Percentiles rank a stretch among this genome's conserved stretches.
Evolutionary conservation across 2,329 filamentous ascomycete genomes (phyloP).

Genomic region (Ophiosphaerella narmari): DNA sequence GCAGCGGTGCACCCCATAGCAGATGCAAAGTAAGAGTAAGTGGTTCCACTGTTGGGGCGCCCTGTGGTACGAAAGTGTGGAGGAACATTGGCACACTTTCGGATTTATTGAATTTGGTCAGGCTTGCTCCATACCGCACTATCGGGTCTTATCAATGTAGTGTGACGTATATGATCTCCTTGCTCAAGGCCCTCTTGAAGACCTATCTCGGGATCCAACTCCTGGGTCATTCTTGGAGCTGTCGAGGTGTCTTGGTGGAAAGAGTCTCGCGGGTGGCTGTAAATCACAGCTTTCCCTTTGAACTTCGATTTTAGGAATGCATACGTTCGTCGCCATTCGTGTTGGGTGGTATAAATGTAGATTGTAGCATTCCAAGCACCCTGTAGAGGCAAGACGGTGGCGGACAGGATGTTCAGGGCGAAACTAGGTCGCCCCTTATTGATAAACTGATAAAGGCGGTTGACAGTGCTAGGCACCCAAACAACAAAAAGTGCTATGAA

Average conservation of each 20-base stretch:
- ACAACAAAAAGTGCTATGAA: constrained; percentile 73
- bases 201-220: constrained; percentile 11
- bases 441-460: constrained; percentile 73
- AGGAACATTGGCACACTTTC: neutral
- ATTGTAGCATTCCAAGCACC: constrained; percentile 85
- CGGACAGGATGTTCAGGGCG: constrained; percentile 69
- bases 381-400: constrained; percentile 77
- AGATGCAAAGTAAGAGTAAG: neutral
- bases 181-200: constrained; percentile 12
- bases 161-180: constrained; percentile 2
- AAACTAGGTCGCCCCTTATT: constrained; percentile 55
- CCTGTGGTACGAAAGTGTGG: neutral
- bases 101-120: neutral
- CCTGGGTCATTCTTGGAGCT: constrained; percentile 8
- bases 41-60: constrained; percentile 1
- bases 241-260: constrained; percentile 9
- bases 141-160: neutral
- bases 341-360: constrained; percentile 58
- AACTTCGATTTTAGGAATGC: constrained; percentile 10
- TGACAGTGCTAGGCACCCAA: constrained; percentile 74
- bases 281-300: constrained; percentile 4
- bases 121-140: neutral
- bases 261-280: neutral
- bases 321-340: constrained; percentile 30
- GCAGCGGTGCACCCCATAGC: neutral